phyloP scores from a whole-genome alignment of 805 yeast species.

The Limtongia smithiae region DNA sequence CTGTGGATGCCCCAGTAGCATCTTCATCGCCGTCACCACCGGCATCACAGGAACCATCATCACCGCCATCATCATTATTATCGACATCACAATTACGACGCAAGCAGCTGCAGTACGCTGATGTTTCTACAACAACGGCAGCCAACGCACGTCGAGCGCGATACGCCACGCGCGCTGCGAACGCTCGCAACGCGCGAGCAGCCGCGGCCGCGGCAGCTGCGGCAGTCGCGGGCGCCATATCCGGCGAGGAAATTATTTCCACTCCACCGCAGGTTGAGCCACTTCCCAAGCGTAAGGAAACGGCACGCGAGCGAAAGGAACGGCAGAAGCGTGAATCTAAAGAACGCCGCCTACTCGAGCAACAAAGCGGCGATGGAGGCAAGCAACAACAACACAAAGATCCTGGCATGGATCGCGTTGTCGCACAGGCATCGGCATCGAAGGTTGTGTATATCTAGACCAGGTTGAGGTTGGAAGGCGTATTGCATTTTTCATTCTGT shows the following conservation, averaged over 20 bases:
- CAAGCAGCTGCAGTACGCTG: too few species aligned
- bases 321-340: constrained; percentile 27
- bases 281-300: constrained; percentile 17
- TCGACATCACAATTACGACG: too few species aligned
- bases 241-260: neutral
- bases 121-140: too few species aligned
- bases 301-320: constrained; percentile 27
- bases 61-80: neutral
- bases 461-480: too few species aligned
- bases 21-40: neutral
- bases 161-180: neutral
- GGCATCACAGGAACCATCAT: neutral
- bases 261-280: neutral
- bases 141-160: neutral
- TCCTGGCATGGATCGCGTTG: neutral
- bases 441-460: constrained; percentile 19
- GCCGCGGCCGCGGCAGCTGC: neutral
- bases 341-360: constrained; percentile 15
- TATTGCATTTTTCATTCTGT: too few species aligned
- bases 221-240: neutral
- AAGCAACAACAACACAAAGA: neutral
- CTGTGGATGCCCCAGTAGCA: neutral
- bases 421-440: constrained; percentile 3
- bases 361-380: constrained; percentile 1
- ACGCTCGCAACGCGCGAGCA: neutral